These are phyloP conservation scores for Pterulicium gracile DNA, from an alignment of 1,284 basidiomycete species.

Conservation along the genomic window DNA sequence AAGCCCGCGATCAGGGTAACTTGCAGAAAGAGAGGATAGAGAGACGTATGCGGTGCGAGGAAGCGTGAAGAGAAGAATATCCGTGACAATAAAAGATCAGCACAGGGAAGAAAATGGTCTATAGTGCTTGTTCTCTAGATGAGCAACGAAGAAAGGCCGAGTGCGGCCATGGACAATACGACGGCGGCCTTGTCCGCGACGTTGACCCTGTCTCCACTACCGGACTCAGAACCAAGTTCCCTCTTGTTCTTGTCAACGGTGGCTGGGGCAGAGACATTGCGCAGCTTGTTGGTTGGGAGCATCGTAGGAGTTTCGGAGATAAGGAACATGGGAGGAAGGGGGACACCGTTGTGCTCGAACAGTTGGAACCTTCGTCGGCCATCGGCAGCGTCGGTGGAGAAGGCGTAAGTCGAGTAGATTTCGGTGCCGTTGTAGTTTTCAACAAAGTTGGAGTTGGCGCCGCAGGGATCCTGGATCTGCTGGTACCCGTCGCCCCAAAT, in stretches of 20 bases:
- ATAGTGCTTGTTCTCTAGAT: too few relatives aligned
- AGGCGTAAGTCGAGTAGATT: constrained; percentile 42
- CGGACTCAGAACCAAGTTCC: not conserved
- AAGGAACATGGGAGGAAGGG: constrained; percentile 49
- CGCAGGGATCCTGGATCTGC: constrained; percentile 87
- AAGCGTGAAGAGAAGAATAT: not conserved
- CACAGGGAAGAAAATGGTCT: not conserved
- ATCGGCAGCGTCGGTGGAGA: constrained; percentile 41
- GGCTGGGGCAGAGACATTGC: constrained; percentile 27
- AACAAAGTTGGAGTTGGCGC: constrained; percentile 75
- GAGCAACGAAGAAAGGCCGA: not conserved
- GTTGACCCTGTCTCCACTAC: not conserved
- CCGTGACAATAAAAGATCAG: not conserved
- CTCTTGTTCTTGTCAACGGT: not conserved
- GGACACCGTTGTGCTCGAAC: constrained; percentile 53
- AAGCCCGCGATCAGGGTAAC: not conserved
- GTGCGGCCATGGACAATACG: not conserved
- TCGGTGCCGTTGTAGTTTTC: constrained; percentile 70
- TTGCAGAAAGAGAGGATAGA: not conserved
- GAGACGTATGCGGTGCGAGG: not conserved
- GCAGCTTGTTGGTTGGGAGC: constrained; percentile 45
- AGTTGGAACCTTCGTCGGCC: constrained; percentile 53
- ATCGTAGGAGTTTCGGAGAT: constrained; percentile 51
- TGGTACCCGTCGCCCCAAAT: constrained; percentile 81
- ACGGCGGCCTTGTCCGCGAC: not conserved